phyloP scores from a whole-genome alignment of 148 eudicot genomes.

The Cornus suecica region DNA sequence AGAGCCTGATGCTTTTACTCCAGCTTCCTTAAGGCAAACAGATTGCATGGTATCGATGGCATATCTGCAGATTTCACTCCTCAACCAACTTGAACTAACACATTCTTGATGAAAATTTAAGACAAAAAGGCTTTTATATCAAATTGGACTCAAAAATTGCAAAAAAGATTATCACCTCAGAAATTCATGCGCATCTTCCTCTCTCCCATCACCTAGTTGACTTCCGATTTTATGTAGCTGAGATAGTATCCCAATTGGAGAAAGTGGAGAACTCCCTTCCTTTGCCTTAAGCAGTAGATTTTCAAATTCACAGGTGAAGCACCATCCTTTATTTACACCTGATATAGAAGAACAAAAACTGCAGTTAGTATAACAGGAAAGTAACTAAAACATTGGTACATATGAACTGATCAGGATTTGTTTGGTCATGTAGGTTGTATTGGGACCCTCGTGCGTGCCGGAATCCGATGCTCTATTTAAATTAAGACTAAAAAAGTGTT shows the following conservation, averaged over 20 bases:
- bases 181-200: slow-evolving; percentile 97
- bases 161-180: slow-evolving; percentile 42
- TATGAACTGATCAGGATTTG: background rate
- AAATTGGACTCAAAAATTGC: background rate
- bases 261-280: slow-evolving; percentile 47
- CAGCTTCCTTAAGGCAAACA: slow-evolving; percentile 60
- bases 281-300: slow-evolving; percentile 53
- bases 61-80: slow-evolving; percentile 42
- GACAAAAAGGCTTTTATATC: slow-evolving; percentile 2
- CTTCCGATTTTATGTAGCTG: slow-evolving; percentile 63
- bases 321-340: slow-evolving; percentile 76
- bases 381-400: background rate
- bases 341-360: slow-evolving; percentile 13
- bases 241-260: slow-evolving; percentile 62
- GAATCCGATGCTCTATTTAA: too few relatives aligned
- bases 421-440: too few relatives aligned
- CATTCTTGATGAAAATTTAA: background rate
- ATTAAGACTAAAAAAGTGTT: too few relatives aligned
- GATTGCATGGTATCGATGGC: slow-evolving; percentile 76
- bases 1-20: slow-evolving; percentile 37
- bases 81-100: slow-evolving; percentile 2
- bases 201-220: slow-evolving; percentile 63
- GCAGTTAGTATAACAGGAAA: background rate
- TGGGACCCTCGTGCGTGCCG: too few relatives aligned
- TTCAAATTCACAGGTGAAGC: slow-evolving; percentile 85